Conservation (phyloP, 768 basidiomycete species). For the Amanita phalloides region DNA sequence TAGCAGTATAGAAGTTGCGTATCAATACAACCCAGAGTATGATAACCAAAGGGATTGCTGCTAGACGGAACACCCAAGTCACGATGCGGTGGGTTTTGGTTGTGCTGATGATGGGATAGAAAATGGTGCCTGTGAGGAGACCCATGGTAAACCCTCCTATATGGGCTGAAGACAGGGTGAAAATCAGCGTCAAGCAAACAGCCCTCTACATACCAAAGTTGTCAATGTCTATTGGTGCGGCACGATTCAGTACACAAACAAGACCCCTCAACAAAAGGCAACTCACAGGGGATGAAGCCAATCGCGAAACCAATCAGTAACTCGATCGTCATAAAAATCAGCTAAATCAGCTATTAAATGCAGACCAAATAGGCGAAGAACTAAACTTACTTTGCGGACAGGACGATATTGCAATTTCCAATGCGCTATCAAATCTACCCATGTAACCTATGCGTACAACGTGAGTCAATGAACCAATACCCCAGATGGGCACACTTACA, state of each 20-base stretch:
- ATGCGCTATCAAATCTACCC: slow-evolving; percentile 87
- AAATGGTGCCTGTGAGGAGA: slow-evolving; percentile 67
- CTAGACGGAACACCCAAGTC: slow-evolving; percentile 62
- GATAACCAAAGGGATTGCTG: slow-evolving; percentile 66
- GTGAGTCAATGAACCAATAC: neutral
- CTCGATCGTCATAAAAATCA: slow-evolving; percentile 78
- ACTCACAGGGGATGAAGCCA: slow-evolving; percentile 73
- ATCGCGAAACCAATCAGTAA: slow-evolving; percentile 79
- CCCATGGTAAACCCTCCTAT: slow-evolving; percentile 83
- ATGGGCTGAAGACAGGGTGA: slow-evolving; percentile 44
- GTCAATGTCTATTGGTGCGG: slow-evolving; percentile 51
- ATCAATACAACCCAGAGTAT: slow-evolving; percentile 75
- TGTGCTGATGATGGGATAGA: slow-evolving; percentile 84
- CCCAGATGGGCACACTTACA: slow-evolving; percentile 24
- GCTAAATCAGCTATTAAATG: slow-evolving; percentile 26
- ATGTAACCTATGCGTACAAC: slow-evolving; percentile 40
- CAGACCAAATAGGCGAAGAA: neutral
- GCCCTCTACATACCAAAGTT: slow-evolving; percentile 58
- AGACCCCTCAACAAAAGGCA: neutral
- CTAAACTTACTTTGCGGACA: slow-evolving; percentile 51
- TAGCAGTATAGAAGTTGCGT: slow-evolving; percentile 82
- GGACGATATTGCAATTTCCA: slow-evolving; percentile 87
- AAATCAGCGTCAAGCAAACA: neutral
- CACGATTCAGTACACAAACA: neutral
- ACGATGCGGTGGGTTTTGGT: slow-evolving; percentile 63